Base-by-base conservation (phyloP, 176 grass and related monocot genomes). In the Oryza brachyantha region DNA sequence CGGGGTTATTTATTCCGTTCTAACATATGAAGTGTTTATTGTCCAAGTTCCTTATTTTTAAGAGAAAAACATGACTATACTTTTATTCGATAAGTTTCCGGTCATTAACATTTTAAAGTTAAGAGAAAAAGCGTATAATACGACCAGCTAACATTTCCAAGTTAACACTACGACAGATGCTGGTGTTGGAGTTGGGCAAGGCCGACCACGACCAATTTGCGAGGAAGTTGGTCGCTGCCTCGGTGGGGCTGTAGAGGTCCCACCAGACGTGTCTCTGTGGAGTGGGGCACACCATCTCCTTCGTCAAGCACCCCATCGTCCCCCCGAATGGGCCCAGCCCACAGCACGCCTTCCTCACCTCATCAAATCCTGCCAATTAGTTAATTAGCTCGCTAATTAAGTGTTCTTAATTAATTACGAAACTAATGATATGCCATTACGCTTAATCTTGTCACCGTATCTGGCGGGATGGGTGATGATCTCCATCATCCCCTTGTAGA, bases 401-500 rank as follows among this genome's bases (percentile, higher is more conserved):
- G 27, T 37, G 32, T 22, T n/a, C 37, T n/a, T n/a, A n/a, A n/a
- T n/a, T n/a, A n/a, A n/a, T 7, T 38, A 38, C 7, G 5, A 38
- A 38, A 38, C 5, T 38, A 38, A 38, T 9, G 9, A 9, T 9
- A 5, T 38, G 7, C 5, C 37, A 38, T 38, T 38, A 38, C 37
- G 37, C 9, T 38, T 10, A 43, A 43, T n/a, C n/a, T 25, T 8
- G n/a, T 60, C 84, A 93, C 87, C 87, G 16, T 86, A 86, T n/a
- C 24, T 74, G 31, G 0, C 8, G 8, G 85, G 85, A 41, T 84
- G 84, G 62, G 88, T 78, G 59, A 94, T 86, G 43, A 91, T 91
- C 42, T 94, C 79, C 76, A 86, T 86, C 31, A 94, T 31, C 61
- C 75, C 85, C 70, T 81, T 84, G 79, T 86, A 88, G 9, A 86